phyloP scores from a whole-genome alignment of 345 rosid genomes.

The Ceriops decandra region DNA sequence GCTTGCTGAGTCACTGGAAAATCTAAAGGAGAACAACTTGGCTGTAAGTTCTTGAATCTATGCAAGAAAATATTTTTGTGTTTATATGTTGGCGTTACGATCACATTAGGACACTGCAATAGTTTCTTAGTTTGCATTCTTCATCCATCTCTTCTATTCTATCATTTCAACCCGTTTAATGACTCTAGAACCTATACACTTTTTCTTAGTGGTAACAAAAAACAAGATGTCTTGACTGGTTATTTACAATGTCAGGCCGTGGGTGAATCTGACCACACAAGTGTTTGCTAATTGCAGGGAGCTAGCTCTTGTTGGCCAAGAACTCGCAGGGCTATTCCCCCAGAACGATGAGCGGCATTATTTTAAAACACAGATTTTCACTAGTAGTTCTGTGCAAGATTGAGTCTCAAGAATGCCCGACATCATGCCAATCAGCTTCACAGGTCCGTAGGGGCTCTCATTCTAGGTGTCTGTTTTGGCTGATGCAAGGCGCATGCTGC shows the following conservation, averaged over 20 bases:
- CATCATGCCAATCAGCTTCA: slow-evolving; percentile 6
- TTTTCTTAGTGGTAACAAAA: no score
- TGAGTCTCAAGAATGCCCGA: not conserved
- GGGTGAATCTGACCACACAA: not conserved
- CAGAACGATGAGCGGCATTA: slow-evolving; percentile 32
- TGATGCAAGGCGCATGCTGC: not conserved
- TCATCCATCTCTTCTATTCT: not conserved
- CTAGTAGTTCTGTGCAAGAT: not conserved
- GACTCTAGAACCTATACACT: no score
- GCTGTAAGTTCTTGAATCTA: slow-evolving; percentile 41
- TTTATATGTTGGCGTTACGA: not conserved
- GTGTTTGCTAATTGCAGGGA: slow-evolving; percentile 35
- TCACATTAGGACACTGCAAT: not conserved
- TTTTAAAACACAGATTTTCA: not conserved
- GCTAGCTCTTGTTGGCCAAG: slow-evolving; percentile 71
- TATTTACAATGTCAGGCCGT: no score
- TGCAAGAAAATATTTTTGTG: not conserved
- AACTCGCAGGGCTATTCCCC: slow-evolving; percentile 38
- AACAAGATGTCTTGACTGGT: no score
- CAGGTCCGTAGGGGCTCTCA: slow-evolving; percentile 5
- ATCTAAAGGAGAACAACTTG: slow-evolving; percentile 45
- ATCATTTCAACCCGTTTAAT: no score
- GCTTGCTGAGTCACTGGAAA: slow-evolving; percentile 80
- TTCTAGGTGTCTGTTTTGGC: slow-evolving; percentile 13
- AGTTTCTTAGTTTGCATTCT: not conserved